These are phyloP conservation scores for Platanthera zijinensis DNA, from an alignment of 106 monocot genomes.

Conservation along the genomic window DNA sequence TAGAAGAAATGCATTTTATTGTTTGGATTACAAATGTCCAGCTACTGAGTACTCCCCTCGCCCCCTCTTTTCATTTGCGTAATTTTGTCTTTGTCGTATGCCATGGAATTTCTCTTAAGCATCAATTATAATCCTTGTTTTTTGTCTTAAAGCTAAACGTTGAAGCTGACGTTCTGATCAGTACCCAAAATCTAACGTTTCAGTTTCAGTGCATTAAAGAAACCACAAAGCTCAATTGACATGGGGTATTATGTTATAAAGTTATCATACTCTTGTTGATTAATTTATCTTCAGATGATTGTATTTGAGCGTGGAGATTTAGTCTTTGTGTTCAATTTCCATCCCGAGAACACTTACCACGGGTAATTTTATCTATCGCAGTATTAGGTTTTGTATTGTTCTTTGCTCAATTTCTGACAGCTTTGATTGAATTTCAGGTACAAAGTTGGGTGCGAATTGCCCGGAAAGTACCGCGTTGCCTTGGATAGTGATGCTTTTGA, in stretches of 20 bases:
- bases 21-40: background rate
- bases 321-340: conserved; percentile 96
- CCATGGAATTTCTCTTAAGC: background rate
- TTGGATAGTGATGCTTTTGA: conserved; percentile 83
- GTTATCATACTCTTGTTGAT: background rate
- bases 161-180: background rate
- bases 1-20: background rate
- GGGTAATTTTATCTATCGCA: conserved; percentile 36
- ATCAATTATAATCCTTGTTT: background rate
- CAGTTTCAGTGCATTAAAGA: background rate
- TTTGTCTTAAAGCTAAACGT: background rate
- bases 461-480: conserved; percentile 80
- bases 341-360: conserved; percentile 79
- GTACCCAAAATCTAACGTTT: background rate
- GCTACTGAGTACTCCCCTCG: background rate
- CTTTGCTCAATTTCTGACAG: background rate
- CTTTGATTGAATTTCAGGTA: conserved; percentile 39
- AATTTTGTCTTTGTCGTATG: background rate
- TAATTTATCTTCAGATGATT: conserved; percentile 47
- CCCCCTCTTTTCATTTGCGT: background rate
- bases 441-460: conserved; percentile 84
- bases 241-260: background rate
- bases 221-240: background rate
- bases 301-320: conserved; percentile 91
- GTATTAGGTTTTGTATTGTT: background rate